A percentile compares a stretch with the other conserved stretches of the same genome.
Conservation (phyloP, 2,329 filamentous ascomycete species). For the Penicillium sp. region DNA sequence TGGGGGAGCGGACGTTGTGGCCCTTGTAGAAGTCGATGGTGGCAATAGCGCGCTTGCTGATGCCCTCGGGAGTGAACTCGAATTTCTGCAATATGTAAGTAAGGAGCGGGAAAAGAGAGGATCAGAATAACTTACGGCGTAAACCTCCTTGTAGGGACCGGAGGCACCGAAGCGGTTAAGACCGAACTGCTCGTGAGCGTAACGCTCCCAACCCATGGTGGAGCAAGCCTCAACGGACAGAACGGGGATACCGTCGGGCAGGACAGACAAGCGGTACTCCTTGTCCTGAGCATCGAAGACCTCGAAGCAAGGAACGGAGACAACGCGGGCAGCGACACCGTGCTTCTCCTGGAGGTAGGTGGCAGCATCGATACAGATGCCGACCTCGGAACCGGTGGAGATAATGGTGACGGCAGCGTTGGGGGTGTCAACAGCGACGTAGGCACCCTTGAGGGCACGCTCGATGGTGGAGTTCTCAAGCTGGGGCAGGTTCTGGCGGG, state of each 20-base stretch:
- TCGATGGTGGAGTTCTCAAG: constrained; percentile 91
- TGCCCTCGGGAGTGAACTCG: constrained; percentile 96
- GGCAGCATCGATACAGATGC: constrained; percentile 87
- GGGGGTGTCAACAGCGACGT: constrained; percentile 81
- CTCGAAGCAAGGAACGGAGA: constrained; percentile 95
- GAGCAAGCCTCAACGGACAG: constrained; percentile 95
- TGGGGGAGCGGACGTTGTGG: constrained; percentile 84
- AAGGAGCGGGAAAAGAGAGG: not conserved
- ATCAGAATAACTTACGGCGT: constrained; percentile 64
- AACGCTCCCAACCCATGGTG: constrained; percentile 98
- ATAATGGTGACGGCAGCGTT: constrained; percentile 85
- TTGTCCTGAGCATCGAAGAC: constrained; percentile 92
- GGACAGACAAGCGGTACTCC: constrained; percentile 89
- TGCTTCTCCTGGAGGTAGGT: constrained; percentile 89
- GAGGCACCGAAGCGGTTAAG: constrained; percentile 98
- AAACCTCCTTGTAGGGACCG: constrained; percentile 96
- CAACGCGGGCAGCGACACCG: constrained; percentile 82
- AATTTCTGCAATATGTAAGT: constrained; percentile 69
- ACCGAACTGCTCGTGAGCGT: constrained; percentile 98
- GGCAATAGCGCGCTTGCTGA: constrained; percentile 88
- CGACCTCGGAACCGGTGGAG: constrained; percentile 94
- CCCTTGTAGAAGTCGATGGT: constrained; percentile 99
- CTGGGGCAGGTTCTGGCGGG: constrained; percentile 97
- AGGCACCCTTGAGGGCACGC: constrained; percentile 90
- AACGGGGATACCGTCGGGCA: constrained; percentile 91